Conservation (phyloP, 257 asterid genomes). For the Solanum tacnaense region DNA sequence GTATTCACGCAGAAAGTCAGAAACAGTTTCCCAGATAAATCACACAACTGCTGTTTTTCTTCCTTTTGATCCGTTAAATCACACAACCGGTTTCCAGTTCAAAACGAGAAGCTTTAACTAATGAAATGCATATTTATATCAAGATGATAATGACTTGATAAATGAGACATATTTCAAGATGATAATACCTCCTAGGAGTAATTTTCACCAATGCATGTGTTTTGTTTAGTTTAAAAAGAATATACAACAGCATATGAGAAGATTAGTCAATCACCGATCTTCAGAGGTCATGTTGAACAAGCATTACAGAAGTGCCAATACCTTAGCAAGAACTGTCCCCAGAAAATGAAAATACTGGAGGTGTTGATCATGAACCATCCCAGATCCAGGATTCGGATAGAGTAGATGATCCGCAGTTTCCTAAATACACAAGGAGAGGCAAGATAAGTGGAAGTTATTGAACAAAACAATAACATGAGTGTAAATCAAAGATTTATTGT, state of each 20-base stretch:
- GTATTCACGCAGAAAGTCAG: neutral
- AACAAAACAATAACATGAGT: neutral
- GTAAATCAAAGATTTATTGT: neutral
- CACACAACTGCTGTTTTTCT: neutral
- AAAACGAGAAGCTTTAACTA: neutral
- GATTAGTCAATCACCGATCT: neutral
- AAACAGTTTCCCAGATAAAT: neutral
- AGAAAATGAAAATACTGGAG: conserved; percentile 90
- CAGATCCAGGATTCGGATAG: conserved; percentile 98
- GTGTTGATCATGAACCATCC: conserved; percentile 75
- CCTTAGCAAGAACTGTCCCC: conserved; percentile 96
- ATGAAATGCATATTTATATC: neutral
- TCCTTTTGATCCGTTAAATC: neutral
- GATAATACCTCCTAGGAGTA: neutral
- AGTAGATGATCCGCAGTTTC: conserved; percentile 93
- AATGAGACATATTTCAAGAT: neutral
- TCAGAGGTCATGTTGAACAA: neutral
- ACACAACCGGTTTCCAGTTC: neutral
- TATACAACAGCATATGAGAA: neutral
- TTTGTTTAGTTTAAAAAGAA: neutral
- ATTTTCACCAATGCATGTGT: neutral
- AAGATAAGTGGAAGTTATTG: neutral
- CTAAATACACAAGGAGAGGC: conserved; percentile 32
- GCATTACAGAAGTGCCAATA: conserved; percentile 16
- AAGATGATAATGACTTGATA: neutral